These are phyloP conservation scores for Sonneratia caseolaris DNA, from an alignment of 345 rosid genomes.

Conservation along the genomic window DNA sequence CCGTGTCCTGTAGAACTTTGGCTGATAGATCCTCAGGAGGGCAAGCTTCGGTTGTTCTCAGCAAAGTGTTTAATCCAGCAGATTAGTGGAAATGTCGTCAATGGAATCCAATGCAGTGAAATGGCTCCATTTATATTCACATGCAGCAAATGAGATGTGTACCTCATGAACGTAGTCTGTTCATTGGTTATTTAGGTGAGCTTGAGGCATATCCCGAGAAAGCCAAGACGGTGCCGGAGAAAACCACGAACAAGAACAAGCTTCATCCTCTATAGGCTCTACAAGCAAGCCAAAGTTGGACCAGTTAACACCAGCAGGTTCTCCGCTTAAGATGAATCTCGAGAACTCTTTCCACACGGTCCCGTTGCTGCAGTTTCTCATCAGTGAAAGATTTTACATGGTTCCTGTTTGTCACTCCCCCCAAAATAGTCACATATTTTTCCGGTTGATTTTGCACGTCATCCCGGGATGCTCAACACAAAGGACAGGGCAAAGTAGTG, in stretches of 20 bases:
- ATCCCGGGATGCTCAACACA: slow-evolving; percentile 15
- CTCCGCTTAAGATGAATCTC: neutral
- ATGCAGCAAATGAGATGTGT: neutral
- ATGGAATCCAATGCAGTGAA: too few species aligned
- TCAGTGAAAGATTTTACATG: neutral
- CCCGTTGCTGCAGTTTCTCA: too few species aligned
- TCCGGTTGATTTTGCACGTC: slow-evolving; percentile 6
- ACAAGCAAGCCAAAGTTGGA: slow-evolving; percentile 22
- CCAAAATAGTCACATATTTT: neutral
- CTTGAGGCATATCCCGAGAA: slow-evolving; percentile 15
- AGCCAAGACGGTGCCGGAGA: slow-evolving; percentile 15
- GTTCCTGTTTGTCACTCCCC: too few species aligned
- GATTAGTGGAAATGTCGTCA: too few species aligned
- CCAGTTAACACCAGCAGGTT: slow-evolving; percentile 9
- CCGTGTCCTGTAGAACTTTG: too few species aligned
- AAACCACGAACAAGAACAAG: slow-evolving; percentile 17
- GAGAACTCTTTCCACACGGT: neutral
- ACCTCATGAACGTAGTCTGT: neutral
- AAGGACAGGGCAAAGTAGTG: slow-evolving; percentile 20
- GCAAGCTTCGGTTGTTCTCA: too few species aligned
- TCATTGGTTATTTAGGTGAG: slow-evolving; percentile 4
- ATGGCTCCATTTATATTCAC: too few species aligned
- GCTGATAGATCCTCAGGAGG: too few species aligned
- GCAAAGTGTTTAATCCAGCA: too few species aligned
- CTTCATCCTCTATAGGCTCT: slow-evolving; percentile 20